Base-by-base conservation (phyloP, 495 filamentous ascomycete species). In the Penicillium nucicola region DNA sequence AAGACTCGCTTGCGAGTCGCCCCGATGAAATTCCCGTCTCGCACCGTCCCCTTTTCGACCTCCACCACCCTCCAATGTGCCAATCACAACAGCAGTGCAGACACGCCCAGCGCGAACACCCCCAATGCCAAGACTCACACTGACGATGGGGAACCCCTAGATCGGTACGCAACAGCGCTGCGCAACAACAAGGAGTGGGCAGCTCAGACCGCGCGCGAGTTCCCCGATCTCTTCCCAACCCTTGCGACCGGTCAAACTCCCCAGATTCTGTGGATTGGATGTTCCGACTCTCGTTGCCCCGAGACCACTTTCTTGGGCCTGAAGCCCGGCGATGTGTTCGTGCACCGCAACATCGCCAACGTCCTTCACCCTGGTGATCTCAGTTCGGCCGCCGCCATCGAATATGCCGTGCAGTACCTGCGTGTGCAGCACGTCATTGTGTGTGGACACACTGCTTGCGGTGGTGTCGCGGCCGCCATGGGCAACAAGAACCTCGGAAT, bases 291-390 rank as follows among this genome's bases (percentile, higher is more conserved):
- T 15, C 87, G 91, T 51, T 85, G 87, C 62, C 90, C 90, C 1
- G 91, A 96, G 66, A 95, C 90, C 10, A 91, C 86, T 47, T 74
- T 96, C 57, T 78, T 91, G 4, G 83, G 84, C 55, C 78, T 91
- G 38, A 76, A 90, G 51, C 90, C 90, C 4, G 91, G 91, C 56
- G 90, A 96, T 57, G 84, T 95, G 56, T 96, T 96, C 68, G 86
- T 90, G 45, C 91, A 95, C 77, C 88, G 91, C 66, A 96, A 96
- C 77, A 93, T 96, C 68, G 91, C 90, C 66, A 96, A 96, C 74
- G 79, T 93, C 68, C 67, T 96, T 43, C 83, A 84, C 48, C 75
- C 86, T 11, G 82, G 80, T 59, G 91, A 96, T 67, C 79, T 95
- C 60, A 87, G 79, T 72, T 83, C 84, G 32, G 71, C 79, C 13